These are phyloP conservation scores for Lindgomyces ingoldianus DNA, from an alignment of 495 filamentous ascomycete species.

Conservation along the genomic window DNA sequence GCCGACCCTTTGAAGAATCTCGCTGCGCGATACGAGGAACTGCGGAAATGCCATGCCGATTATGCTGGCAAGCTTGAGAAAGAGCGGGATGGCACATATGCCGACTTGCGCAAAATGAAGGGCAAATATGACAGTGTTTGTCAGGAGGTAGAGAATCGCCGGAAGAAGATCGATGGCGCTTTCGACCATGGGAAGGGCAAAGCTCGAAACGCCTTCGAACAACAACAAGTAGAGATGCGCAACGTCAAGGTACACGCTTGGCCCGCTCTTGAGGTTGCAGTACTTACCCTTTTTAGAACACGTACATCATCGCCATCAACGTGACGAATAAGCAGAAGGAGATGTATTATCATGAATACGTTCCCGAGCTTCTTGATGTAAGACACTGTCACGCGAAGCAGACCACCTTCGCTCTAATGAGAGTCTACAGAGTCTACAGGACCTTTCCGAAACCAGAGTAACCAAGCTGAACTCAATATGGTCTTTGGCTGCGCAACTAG, in stretches of 20 bases:
- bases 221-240: conserved; percentile 89
- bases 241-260: conserved; percentile 71
- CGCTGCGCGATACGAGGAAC: conserved; percentile 77
- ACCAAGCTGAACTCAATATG: conserved; percentile 81
- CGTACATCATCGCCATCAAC: conserved; percentile 91
- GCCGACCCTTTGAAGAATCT: conserved; percentile 80
- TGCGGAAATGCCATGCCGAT: conserved; percentile 87
- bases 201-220: conserved; percentile 84
- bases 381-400: conserved; percentile 38
- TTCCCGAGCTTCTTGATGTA: conserved; percentile 91
- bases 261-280: background rate
- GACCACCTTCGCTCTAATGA: background rate
- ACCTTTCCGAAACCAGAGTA: conserved; percentile 85
- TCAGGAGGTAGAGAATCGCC: conserved; percentile 89
- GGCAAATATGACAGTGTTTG: conserved; percentile 88
- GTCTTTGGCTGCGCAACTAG: conserved; percentile 76
- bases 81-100: conserved; percentile 79
- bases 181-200: conserved; percentile 83
- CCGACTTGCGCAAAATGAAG: conserved; percentile 87
- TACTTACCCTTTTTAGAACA: conserved; percentile 62
- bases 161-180: conserved; percentile 88
- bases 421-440: conserved; percentile 66
- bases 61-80: conserved; percentile 85
- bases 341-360: conserved; percentile 93
- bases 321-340: conserved; percentile 96